phyloP scores from a whole-genome alignment of 345 rosid genomes.

The Crucihimalaya himalaica region DNA sequence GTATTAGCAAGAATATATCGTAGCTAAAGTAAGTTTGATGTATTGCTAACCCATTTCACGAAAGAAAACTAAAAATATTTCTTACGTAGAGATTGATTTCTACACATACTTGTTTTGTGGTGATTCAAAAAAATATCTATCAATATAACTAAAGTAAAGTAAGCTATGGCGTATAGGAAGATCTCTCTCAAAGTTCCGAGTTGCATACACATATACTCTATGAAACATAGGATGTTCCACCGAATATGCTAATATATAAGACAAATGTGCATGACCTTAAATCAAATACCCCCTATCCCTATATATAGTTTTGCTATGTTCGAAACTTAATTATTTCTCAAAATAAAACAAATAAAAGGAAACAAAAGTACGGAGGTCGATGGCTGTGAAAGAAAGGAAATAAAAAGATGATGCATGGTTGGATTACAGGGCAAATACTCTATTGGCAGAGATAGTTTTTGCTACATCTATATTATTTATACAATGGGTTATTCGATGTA shows the following conservation, averaged over 20 bases:
- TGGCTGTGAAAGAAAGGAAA: background rate
- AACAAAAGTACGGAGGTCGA: background rate
- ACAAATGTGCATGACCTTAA: slow-evolving; percentile 7
- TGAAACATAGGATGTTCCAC: slow-evolving; percentile 32
- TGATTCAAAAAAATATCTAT: background rate
- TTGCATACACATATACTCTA: slow-evolving; percentile 7
- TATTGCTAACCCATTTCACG: background rate
- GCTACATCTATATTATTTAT: background rate
- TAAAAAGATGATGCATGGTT: slow-evolving; percentile 29
- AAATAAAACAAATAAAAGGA: background rate
- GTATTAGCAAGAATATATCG: background rate
- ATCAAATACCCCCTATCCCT: slow-evolving; percentile 2
- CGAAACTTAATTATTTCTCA: background rate
- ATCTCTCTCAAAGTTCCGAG: background rate
- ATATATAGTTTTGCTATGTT: slow-evolving; percentile 20
- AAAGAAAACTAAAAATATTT: background rate
- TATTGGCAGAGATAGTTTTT: slow-evolving; percentile 34
- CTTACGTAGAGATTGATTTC: background rate
- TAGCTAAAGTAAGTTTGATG: background rate
- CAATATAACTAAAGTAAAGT: background rate
- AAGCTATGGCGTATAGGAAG: background rate
- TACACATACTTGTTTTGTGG: background rate
- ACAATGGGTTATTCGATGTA: background rate
- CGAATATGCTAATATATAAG: slow-evolving; percentile 34
- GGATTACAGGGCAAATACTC: slow-evolving; percentile 39